phyloP scores from a whole-genome alignment of 2,329 filamentous ascomycete species.

The Fusarium palustre region DNA sequence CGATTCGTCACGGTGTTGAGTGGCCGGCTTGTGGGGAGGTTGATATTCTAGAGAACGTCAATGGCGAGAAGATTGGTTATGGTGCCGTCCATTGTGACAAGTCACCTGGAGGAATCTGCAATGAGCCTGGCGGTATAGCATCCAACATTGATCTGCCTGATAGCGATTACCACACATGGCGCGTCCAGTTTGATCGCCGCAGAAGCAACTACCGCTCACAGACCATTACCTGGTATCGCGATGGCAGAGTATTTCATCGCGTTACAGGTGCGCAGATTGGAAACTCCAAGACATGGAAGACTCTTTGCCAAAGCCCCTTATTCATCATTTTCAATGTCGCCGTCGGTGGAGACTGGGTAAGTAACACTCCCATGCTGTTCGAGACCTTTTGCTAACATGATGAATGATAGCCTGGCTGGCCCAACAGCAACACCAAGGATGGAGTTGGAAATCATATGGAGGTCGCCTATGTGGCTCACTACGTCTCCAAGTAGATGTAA shows the following conservation, averaged over 20 bases:
- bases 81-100: constrained; percentile 66
- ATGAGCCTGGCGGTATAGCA: constrained; percentile 61
- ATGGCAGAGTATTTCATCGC: constrained; percentile 58
- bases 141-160: constrained; percentile 52
- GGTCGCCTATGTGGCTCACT: constrained; percentile 63
- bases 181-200: constrained; percentile 63
- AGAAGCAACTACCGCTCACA: constrained; percentile 59
- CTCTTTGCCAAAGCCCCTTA: constrained; percentile 62
- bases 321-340: constrained; percentile 68
- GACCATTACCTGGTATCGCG: constrained; percentile 63
- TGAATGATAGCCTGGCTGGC: constrained; percentile 58
- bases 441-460: constrained; percentile 64
- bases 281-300: constrained; percentile 61
- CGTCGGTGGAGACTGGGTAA: constrained; percentile 65
- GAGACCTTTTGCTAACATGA: constrained; percentile 9
- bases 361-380: constrained; percentile 35
- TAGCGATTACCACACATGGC: constrained; percentile 62
- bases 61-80: constrained; percentile 60
- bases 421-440: constrained; percentile 59
- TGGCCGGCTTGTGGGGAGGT: constrained; percentile 69
- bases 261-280: constrained; percentile 59
- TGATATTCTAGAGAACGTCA: constrained; percentile 68
- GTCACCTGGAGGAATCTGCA: constrained; percentile 60
- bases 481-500: constrained; percentile 44
- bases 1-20: constrained; percentile 58